Percentiles rank a stretch among this genome's conserved stretches.
phyloP scores from a whole-genome alignment of 31 red algal species.

The Odonthalia washingtoniensis region DNA sequence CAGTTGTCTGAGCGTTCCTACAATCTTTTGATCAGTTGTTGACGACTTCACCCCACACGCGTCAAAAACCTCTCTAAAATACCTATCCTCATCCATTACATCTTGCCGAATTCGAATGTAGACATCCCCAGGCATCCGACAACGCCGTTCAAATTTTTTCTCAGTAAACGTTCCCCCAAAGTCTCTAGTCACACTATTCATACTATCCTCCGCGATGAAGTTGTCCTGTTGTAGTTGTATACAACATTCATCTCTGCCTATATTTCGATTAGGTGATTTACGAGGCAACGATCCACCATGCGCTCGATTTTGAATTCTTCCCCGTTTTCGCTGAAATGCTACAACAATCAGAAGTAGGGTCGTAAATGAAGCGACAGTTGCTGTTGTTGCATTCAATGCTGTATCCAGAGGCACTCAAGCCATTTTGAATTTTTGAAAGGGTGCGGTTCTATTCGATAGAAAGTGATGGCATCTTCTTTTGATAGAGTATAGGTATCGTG shows the following conservation, averaged over 20 bases:
- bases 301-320: not conserved
- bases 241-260: not conserved
- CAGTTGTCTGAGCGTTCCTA: slow-evolving; percentile 28
- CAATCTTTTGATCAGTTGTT: slow-evolving; percentile 44
- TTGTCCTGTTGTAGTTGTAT: not conserved
- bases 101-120: not conserved
- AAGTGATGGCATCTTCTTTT: too few species aligned
- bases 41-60: not conserved
- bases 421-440: too few species aligned
- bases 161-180: not conserved
- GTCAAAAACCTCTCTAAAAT: slow-evolving; percentile 34
- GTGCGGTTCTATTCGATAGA: too few species aligned
- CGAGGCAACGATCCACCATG: not conserved
- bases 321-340: too few species aligned
- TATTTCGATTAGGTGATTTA: not conserved
- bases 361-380: too few species aligned
- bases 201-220: not conserved
- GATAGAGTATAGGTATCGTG: too few species aligned
- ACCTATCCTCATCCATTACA: slow-evolving; percentile 8
- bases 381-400: too few species aligned
- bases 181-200: not conserved
- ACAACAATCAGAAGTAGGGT: too few species aligned
- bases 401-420: too few species aligned
- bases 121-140: slow-evolving; percentile 1
- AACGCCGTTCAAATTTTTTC: slow-evolving; percentile 35